Conservation (phyloP, 208 protist genomes). For the Leptomonas seymouri region DNA sequence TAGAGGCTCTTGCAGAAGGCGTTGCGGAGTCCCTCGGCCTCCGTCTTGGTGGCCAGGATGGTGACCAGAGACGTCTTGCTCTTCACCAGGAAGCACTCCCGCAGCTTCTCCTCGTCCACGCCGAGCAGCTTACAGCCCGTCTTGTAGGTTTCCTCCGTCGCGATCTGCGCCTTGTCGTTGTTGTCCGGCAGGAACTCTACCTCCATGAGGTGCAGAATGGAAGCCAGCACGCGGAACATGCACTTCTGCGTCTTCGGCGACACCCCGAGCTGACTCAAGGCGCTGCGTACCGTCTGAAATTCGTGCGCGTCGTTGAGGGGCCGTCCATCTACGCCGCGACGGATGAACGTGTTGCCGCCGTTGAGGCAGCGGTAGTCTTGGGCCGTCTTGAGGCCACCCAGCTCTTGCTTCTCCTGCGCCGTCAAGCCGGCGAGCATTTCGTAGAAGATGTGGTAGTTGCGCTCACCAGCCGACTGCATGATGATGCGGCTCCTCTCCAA, state of each 20-base stretch:
- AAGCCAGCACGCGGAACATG: conserved; percentile 91
- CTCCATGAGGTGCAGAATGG: conserved; percentile 94
- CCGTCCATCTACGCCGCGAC: conserved; percentile 80
- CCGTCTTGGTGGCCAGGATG: conserved; percentile 69
- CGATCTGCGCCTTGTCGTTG: conserved; percentile 78
- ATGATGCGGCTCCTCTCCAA: conserved; percentile 95
- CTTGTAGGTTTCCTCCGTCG: conserved; percentile 41
- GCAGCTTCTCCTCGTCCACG: conserved; percentile 57
- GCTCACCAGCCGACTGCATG: conserved; percentile 87
- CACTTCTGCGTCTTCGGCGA: conserved; percentile 40
- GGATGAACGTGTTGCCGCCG: conserved; percentile 77
- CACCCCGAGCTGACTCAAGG: conserved; percentile 78
- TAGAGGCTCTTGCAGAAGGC: conserved; percentile 93
- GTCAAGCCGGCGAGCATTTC: conserved; percentile 91
- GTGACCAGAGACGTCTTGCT: conserved; percentile 75
- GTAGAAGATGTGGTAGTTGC: conserved; percentile 98
- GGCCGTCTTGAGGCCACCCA: conserved; percentile 70
- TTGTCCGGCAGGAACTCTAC: conserved; percentile 81
- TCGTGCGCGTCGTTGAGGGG: conserved; percentile 90
- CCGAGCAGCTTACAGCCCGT: conserved; percentile 68
- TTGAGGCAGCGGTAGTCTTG: conserved; percentile 90
- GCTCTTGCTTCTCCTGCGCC: conserved; percentile 63
- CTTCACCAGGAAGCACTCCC: conserved; percentile 82
- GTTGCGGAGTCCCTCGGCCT: conserved; percentile 85
- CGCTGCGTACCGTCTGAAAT: conserved; percentile 77